These are phyloP conservation scores for Cyberlindnera bimundalis DNA, from an alignment of 805 yeast species.

Conservation along the genomic window DNA sequence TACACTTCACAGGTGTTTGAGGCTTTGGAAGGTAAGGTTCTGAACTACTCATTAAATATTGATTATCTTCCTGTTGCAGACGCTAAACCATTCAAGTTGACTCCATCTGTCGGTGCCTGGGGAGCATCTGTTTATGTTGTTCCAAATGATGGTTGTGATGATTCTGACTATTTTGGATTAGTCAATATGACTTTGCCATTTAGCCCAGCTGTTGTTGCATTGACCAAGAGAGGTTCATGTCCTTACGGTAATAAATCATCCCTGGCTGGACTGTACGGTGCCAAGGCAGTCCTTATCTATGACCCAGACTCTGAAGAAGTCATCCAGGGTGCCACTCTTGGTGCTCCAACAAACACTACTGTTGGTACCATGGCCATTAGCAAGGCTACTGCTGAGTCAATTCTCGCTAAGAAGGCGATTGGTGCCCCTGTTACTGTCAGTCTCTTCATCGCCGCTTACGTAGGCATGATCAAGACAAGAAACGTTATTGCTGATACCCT, in stretches of 20 bases:
- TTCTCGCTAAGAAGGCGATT: constrained; percentile 21
- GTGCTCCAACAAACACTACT: constrained; percentile 58
- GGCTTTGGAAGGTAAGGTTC: constrained; percentile 68
- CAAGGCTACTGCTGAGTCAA: constrained; percentile 32
- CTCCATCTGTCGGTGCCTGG: constrained; percentile 71
- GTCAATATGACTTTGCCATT: constrained; percentile 23
- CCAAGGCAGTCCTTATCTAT: constrained; percentile 69
- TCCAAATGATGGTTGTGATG: constrained; percentile 64
- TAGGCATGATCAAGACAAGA: constrained; percentile 59
- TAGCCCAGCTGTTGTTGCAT: constrained; percentile 43
- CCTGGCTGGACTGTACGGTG: constrained; percentile 75
- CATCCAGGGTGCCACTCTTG: constrained; percentile 63
- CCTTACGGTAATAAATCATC: constrained; percentile 76
- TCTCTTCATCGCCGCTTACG: constrained; percentile 65
- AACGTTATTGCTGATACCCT: constrained; percentile 85
- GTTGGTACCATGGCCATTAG: constrained; percentile 73
- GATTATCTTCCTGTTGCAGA: constrained; percentile 44
- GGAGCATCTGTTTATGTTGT: constrained; percentile 60
- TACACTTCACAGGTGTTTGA: constrained; percentile 64
- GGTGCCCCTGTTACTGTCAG: constrained; percentile 26
- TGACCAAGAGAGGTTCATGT: constrained; percentile 80
- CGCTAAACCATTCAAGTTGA: constrained; percentile 57
- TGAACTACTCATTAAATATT: constrained; percentile 46
- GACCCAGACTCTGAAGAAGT: constrained; percentile 46
- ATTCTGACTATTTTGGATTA: constrained; percentile 54